phyloP scores from a whole-genome alignment of 768 basidiomycete genomes.

The Boletus edulis region DNA sequence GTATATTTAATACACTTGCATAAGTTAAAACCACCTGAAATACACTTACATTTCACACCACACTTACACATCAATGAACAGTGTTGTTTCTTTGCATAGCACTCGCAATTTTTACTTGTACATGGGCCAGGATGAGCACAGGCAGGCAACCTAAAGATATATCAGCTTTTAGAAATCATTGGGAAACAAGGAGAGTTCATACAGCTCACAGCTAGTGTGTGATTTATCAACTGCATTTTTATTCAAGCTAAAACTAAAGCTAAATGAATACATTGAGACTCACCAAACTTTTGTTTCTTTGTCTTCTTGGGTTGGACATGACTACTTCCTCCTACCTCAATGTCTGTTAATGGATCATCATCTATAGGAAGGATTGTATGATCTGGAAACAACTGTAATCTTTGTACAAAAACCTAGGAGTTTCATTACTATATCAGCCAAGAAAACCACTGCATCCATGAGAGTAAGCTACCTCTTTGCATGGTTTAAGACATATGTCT shows the following conservation, averaged over 20 bases:
- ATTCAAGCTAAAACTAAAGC: neutral
- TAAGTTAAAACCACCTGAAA: neutral
- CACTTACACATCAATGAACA: constrained; percentile 53
- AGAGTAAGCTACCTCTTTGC: constrained; percentile 38
- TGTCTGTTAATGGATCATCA: neutral
- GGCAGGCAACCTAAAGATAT: constrained; percentile 28
- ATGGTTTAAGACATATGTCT: constrained; percentile 45
- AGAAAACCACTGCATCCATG: neutral
- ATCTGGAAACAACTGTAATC: constrained; percentile 18
- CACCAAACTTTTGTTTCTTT: constrained; percentile 16
- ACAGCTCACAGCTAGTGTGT: constrained; percentile 1
- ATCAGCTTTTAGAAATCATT: neutral
- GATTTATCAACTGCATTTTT: constrained; percentile 12
- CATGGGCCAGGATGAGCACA: constrained; percentile 53
- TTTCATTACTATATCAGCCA: neutral
- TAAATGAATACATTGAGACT: neutral
- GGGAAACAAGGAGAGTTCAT: neutral
- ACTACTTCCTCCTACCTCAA: neutral
- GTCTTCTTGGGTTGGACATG: neutral
- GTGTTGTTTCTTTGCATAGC: constrained; percentile 36
- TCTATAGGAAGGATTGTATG: constrained; percentile 8
- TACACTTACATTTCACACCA: constrained; percentile 36
- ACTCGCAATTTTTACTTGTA: constrained; percentile 37
- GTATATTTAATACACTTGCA: neutral
- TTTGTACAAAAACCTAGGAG: constrained; percentile 20